Base-by-base conservation (phyloP, 208 protist genomes). In the Acanthamoeba divionensis region DNA sequence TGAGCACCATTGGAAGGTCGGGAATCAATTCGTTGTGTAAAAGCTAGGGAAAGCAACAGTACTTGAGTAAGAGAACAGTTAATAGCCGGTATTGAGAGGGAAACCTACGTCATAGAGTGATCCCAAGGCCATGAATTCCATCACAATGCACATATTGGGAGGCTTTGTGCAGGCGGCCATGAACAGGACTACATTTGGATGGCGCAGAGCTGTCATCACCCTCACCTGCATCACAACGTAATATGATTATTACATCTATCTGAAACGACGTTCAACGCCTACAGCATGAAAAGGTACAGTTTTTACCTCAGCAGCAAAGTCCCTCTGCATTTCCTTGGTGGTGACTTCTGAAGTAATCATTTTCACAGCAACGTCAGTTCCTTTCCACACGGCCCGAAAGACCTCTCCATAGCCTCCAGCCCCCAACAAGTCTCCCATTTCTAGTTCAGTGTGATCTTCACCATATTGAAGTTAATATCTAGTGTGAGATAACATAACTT, bases 181-280 rank as follows among this genome's bases (percentile, higher is more conserved):
- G 26, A 82, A 82, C 8, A 82, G 71, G 24, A 82, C 71, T 0
- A 82, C 71, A 31, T 82, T 82, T 0, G 71, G 71, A n/a, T 82
- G 71, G 0, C 48, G 0, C 44, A 80, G 69, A 6, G 36, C 2
- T 1, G 44, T 80, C 69, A 80, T 80, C 15, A 79, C 44, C 2
- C 44, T n/a, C 52, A 60, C 52, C 52, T 60, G n/a, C n/a, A n/a
- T n/a, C n/a, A n/a, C n/a, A n/a, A n/a, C n/a, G n/a, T n/a, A n/a
- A n/a, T n/a, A n/a, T n/a, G n/a, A n/a, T n/a, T n/a, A n/a, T n/a
- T n/a, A n/a, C n/a, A n/a, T n/a, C n/a, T n/a, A n/a, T n/a, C n/a
- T n/a, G n/a, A n/a, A n/a, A n/a, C n/a, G n/a, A n/a, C n/a, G n/a
- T n/a, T n/a, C n/a, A n/a, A n/a, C n/a, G n/a, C n/a, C n/a, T n/a